Base-by-base conservation (phyloP, 2,329 filamentous ascomycete genomes). In the Aureobasidium sp. region DNA sequence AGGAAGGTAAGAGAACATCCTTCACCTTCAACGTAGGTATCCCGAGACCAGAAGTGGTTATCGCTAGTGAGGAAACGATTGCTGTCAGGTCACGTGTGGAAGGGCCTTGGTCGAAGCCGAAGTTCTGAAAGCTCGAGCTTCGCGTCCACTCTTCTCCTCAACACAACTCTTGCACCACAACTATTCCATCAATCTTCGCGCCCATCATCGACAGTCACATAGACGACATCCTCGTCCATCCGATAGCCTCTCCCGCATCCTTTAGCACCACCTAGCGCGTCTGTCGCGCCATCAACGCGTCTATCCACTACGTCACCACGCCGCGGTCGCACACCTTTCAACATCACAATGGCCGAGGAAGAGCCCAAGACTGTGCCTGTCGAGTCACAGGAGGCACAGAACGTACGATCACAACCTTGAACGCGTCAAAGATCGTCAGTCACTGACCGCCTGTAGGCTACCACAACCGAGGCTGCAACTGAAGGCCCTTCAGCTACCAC, bases 261-360 rank as follows among this genome's bases (percentile, higher is more conserved):
- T 31, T 22, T 29, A 44, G 15, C 17, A 42, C 48, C 34, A 25
- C 41, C 12, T n/a, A 22, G 47, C 62, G 62, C 62, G 37, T 52
- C 41, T 27, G n/a, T 52, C 41, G 55, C 62, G 62, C 55, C 36
- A 41, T 44, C 20, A 59, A 63, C 62, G 62, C 62, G 62, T 63
- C 47, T 29, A 42, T 52, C 45, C 44, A 49, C 53, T 58, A 63
- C 63, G 59, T 60, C 64, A 63, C 58, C 53, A 61, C 59, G 63
- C 17, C 31, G 12, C 45, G 7, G n/a, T 42, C 44, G 29, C 6
- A 27, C 31, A 48, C 44, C 31, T 31, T 20, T 9, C n/a, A 36
- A 39, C 44, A 48, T 55, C 41, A 63, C 62, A 51, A 73, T 73
- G 71, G 67, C 69, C 51, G 71, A 73, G 51, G 70, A 70, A 63